phyloP scores from a whole-genome alignment of 2,329 filamentous ascomycete genomes.

The Aphanoascus verrucosus region DNA sequence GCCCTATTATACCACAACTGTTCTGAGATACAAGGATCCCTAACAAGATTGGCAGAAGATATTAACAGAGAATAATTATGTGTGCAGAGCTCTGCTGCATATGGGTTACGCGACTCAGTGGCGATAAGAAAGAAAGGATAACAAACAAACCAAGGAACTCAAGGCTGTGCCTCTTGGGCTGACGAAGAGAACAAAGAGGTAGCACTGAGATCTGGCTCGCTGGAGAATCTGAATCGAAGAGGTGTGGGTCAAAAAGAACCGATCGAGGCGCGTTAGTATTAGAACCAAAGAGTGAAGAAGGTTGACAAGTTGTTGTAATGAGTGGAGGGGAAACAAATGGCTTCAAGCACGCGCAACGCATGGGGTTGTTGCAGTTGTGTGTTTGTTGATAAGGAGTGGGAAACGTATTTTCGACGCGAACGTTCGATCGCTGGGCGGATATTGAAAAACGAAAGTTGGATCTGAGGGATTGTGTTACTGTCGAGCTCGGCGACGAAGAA shows the following conservation, averaged over 20 bases:
- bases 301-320: not conserved
- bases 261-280: not conserved
- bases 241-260: not conserved
- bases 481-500: constrained; percentile 11
- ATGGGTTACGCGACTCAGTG: not conserved
- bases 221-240: not conserved
- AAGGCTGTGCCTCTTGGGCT: constrained; percentile 5
- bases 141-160: not conserved
- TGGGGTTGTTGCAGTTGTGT: not conserved
- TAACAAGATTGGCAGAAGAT: not conserved
- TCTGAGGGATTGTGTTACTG: constrained; percentile 6
- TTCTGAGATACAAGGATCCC: not conserved
- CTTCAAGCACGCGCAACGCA: constrained; percentile 8
- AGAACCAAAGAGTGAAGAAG: constrained; percentile 3
- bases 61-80: not conserved
- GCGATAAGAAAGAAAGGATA: not conserved
- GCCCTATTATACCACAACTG: not conserved
- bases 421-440: constrained; percentile 2
- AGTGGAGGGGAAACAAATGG: not conserved
- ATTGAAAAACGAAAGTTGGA: not conserved
- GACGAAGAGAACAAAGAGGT: not conserved
- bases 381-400: constrained; percentile 8
- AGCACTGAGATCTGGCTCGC: not conserved
- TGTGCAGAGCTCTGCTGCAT: constrained; percentile 4
- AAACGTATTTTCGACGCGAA: constrained; percentile 8